These are phyloP conservation scores for Corrigiola litoralis DNA, from an alignment of 179 eudicot species.

Conservation along the genomic window DNA sequence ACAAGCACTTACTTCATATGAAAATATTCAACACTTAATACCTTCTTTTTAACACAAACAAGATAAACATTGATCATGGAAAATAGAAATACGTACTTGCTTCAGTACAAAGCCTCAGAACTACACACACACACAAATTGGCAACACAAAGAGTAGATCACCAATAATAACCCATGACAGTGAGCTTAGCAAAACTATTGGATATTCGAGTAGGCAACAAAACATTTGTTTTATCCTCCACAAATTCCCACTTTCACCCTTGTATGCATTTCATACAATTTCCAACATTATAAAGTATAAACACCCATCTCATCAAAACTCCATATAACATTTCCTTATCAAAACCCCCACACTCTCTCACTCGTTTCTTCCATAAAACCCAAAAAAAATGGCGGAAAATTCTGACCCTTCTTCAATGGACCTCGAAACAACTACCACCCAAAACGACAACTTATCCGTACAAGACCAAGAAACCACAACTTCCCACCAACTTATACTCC, in stretches of 20 bases:
- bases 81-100: no score
- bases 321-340: slow-evolving; percentile 22
- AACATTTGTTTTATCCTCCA: not conserved
- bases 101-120: no score
- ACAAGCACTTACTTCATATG: no score
- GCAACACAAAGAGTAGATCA: no score
- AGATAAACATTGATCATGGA: no score
- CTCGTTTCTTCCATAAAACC: not conserved
- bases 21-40: no score
- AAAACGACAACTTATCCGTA: not conserved
- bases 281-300: not conserved
- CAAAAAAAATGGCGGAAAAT: slow-evolving; percentile 16
- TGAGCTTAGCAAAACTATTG: not conserved
- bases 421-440: not conserved
- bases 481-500: slow-evolving; percentile 38
- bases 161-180: no score
- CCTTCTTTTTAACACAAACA: no score
- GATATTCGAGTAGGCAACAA: not conserved
- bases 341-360: not conserved
- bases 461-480: slow-evolving; percentile 16
- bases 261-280: not conserved
- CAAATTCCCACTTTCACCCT: not conserved
- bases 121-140: no score
- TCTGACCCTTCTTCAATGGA: slow-evolving; percentile 14
- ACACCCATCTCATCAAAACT: not conserved